These are phyloP conservation scores for Dispira simplex DNA, from an alignment of 192 early-diverging fungal genomes.

Conservation along the genomic window DNA sequence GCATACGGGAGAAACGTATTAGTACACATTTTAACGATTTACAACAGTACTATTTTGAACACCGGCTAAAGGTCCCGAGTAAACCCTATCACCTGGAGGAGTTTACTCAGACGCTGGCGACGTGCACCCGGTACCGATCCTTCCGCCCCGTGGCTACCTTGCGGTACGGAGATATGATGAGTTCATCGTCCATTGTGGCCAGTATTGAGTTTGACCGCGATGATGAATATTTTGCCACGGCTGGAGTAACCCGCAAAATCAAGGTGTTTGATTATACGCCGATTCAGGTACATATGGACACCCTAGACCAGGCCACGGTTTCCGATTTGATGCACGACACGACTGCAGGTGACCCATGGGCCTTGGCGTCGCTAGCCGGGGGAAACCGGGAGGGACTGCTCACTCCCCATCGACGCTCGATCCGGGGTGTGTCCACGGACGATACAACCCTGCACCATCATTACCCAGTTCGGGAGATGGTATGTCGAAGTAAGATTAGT, in stretches of 20 bases:
- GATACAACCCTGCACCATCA: slow-evolving; percentile 26
- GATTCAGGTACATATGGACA: slow-evolving; percentile 4
- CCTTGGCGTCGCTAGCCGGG: slow-evolving; percentile 6
- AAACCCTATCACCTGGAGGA: slow-evolving; percentile 22
- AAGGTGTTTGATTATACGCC: slow-evolving; percentile 78
- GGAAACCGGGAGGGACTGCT: background rate
- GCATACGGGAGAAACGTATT: slow-evolving; percentile 26
- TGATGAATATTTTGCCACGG: slow-evolving; percentile 86
- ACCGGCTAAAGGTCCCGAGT: slow-evolving; percentile 26
- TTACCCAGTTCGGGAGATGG: slow-evolving; percentile 71
- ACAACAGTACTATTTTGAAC: slow-evolving; percentile 53
- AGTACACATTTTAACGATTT: slow-evolving; percentile 53
- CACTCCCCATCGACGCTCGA: background rate
- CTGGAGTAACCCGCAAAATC: slow-evolving; percentile 83
- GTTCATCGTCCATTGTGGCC: slow-evolving; percentile 67
- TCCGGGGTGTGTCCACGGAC: slow-evolving; percentile 13
- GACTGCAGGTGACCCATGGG: slow-evolving; percentile 14
- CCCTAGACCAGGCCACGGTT: slow-evolving; percentile 21
- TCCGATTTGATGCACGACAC: slow-evolving; percentile 4
- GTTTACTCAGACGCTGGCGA: slow-evolving; percentile 40
- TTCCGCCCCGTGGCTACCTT: slow-evolving; percentile 65
- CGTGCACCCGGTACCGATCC: slow-evolving; percentile 47
- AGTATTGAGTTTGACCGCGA: slow-evolving; percentile 92
- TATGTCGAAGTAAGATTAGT: slow-evolving; percentile 77
- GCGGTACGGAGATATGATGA: slow-evolving; percentile 58